phyloP scores from a whole-genome alignment of 2,329 filamentous ascomycete genomes.

The Mycosphaerella sp. region DNA sequence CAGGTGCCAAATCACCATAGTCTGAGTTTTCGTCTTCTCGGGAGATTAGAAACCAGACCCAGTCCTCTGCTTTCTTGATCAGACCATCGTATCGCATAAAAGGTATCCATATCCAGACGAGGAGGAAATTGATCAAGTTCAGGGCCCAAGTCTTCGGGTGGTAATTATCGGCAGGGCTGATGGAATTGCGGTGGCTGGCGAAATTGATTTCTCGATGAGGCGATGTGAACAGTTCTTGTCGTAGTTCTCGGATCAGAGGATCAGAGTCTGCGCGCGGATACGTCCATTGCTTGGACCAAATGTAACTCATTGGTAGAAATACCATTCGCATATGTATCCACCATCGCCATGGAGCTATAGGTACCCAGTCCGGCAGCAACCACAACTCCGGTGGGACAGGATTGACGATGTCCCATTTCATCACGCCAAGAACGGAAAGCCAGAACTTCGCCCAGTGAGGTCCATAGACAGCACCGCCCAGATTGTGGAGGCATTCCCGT shows the following conservation, averaged over 20 bases:
- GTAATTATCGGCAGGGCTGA: constrained; percentile 76
- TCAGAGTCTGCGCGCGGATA: constrained; percentile 59
- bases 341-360: constrained; percentile 34
- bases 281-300: constrained; percentile 78
- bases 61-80: constrained; percentile 67
- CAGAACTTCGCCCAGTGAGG: constrained; percentile 99
- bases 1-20: constrained; percentile 77
- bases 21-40: constrained; percentile 93
- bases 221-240: constrained; percentile 75
- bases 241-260: constrained; percentile 63
- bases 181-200: constrained; percentile 70
- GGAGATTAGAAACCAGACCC: constrained; percentile 74
- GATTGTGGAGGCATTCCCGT: constrained; percentile 69
- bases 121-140: constrained; percentile 68
- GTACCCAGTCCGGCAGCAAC: constrained; percentile 43
- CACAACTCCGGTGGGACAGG: constrained; percentile 90
- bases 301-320: constrained; percentile 84
- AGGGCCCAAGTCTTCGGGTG: constrained; percentile 85
- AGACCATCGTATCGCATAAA: constrained; percentile 64
- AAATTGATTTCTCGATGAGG: constrained; percentile 75
- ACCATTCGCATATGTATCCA: constrained; percentile 95
- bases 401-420: constrained; percentile 88
- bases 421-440: constrained; percentile 77
- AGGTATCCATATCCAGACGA: constrained; percentile 75
- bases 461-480: constrained; percentile 75